Base-by-base conservation (phyloP, 1,284 basidiomycete genomes). In the Heterobasidion irregulare region DNA sequence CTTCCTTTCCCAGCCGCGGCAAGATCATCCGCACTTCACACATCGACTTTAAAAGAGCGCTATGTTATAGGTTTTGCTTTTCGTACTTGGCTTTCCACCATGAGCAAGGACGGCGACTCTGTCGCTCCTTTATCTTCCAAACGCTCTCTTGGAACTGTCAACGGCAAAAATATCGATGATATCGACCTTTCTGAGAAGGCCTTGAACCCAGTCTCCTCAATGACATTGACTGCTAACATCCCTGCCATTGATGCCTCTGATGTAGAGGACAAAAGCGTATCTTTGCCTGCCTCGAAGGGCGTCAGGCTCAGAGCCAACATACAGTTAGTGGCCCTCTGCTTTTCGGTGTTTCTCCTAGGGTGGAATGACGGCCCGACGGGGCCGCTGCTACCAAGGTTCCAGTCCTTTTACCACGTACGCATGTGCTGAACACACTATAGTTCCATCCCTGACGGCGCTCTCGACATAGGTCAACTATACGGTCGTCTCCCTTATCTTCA, bases 351-450 rank as follows among this genome's bases (percentile, higher is more conserved):
- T 52, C 58, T 82, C 8, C 68, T 71, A 6, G 83, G 83, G 5
- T 84, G 81, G 80, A 84, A 82, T 62, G 83, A 84, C 62, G 80
- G 77, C 3, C 75, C 76, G n/a, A 75, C 77, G n/a, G 82, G 82
- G 0, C 81, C 83, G 1, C 67, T 84, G 8, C 64, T 84, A 1
- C 82, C 81, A 19, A 68, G 71, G 1, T 75, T 85, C 12, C 81
- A 83, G 60, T 63, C 63, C 0, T 68, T 78, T 52, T 84, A 84
- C 60, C 61, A 73, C 50, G 76, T 77, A 61, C 7, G 34, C 70
- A 26, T 26, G 6, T 26, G 26, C 26, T 26, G 62, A 2, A 45
- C 6, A 3, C 57, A 8, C 10, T 9, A 38, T 38, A 44, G 43
- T 55, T 12, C 7, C 44, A 68, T 62, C 58, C 16, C 10, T 12